Conservation (phyloP, 768 basidiomycete species). For the Rhodotorula paludigena region DNA sequence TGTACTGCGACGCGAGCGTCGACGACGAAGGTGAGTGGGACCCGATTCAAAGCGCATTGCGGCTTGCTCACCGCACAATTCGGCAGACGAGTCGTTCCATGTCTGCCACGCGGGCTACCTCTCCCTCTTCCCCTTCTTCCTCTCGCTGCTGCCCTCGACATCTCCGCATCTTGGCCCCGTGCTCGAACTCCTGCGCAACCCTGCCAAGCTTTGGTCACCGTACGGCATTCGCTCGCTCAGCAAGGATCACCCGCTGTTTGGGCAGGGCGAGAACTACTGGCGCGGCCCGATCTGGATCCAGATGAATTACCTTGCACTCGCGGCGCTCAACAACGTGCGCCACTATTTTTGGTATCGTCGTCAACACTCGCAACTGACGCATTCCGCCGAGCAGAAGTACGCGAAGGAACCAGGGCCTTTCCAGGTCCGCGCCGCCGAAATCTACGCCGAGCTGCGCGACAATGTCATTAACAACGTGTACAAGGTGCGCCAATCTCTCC, state of each 20-base stretch:
- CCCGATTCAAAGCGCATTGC: not conserved
- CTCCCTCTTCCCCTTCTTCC: constrained; percentile 86
- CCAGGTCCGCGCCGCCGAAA: constrained; percentile 64
- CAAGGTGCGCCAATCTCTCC: constrained; percentile 50
- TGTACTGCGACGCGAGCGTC: constrained; percentile 89
- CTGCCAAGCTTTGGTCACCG: constrained; percentile 82
- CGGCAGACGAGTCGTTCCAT: constrained; percentile 78
- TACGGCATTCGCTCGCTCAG: constrained; percentile 85
- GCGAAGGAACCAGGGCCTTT: constrained; percentile 72
- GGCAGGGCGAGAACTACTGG: constrained; percentile 94
- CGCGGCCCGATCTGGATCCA: constrained; percentile 94
- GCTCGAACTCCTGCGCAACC: constrained; percentile 71
- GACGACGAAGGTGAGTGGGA: constrained; percentile 66
- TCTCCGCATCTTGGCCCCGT: constrained; percentile 78
- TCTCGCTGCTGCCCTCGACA: constrained; percentile 67
- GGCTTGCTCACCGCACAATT: not conserved
- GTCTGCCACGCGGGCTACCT: constrained; percentile 88
- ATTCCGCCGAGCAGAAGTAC: constrained; percentile 58
- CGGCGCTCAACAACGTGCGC: constrained; percentile 68
- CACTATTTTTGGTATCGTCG: not conserved
- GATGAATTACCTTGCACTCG: constrained; percentile 88
- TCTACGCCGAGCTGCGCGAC: constrained; percentile 71
- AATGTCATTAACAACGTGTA: constrained; percentile 82
- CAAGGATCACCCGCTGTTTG: constrained; percentile 81
- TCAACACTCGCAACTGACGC: too few species aligned